A percentile compares a stretch with the other conserved stretches of the same genome.
phyloP scores from a whole-genome alignment of 495 filamentous ascomycete genomes.

The Daldinia loculata region DNA sequence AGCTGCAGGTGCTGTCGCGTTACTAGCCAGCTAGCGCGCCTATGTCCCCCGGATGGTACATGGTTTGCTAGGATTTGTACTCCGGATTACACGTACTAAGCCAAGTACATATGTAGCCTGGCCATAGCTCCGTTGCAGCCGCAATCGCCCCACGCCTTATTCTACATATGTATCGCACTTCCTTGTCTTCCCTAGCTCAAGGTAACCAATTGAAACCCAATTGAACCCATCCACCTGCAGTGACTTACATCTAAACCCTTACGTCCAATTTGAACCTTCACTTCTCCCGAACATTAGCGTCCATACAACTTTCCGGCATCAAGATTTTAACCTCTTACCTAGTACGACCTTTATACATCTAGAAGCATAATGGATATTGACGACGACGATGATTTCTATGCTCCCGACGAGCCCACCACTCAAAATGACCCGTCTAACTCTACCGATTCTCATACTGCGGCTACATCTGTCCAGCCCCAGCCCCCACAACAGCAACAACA shows the following conservation, averaged over 20 bases:
- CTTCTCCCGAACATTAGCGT: neutral
- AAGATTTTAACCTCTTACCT: neutral
- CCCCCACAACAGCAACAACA: conserved; percentile 27
- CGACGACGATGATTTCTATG: conserved; percentile 77
- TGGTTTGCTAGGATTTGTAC: neutral
- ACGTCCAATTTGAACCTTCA: neutral
- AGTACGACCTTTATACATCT: neutral
- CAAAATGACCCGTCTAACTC: conserved; percentile 36
- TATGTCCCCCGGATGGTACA: neutral
- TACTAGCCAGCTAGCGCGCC: neutral
- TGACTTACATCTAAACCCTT: neutral
- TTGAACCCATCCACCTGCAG: neutral
- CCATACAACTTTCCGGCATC: neutral
- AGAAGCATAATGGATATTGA: conserved; percentile 67
- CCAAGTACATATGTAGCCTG: neutral
- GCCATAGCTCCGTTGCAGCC: conserved; percentile 5
- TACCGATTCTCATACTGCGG: neutral
- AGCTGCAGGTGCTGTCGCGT: neutral
- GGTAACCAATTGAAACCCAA: neutral
- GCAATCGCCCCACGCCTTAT: neutral
- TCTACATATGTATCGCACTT: neutral
- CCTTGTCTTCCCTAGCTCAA: neutral
- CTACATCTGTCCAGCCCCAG: conserved; percentile 18
- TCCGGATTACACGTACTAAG: neutral
- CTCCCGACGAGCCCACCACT: conserved; percentile 56